A percentile compares a stretch with the other conserved stretches of the same genome.
Conservation (phyloP, 176 grass and related monocot genomes). For the Poa pratensis region DNA sequence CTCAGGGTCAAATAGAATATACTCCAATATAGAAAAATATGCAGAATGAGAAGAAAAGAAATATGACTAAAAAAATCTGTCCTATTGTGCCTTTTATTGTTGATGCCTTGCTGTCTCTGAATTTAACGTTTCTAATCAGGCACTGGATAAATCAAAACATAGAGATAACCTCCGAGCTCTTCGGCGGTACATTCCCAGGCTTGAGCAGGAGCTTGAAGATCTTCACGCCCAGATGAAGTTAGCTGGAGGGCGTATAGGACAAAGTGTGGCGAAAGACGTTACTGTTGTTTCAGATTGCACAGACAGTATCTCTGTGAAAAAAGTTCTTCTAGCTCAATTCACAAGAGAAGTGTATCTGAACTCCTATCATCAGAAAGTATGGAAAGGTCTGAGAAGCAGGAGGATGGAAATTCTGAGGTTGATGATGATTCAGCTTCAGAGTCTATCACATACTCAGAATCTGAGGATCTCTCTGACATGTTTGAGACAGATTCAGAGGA, state of each 20-base stretch:
- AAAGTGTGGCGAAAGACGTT: conserved; percentile 24
- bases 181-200: conserved; percentile 79
- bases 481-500: conserved; percentile 90
- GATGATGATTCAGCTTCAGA: conserved; percentile 59
- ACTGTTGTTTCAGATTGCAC: conserved; percentile 40
- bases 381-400: conserved; percentile 41
- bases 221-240: conserved; percentile 80
- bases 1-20: not conserved
- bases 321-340: conserved; percentile 23
- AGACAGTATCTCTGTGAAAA: conserved; percentile 25
- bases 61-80: not conserved
- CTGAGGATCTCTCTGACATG: conserved; percentile 85
- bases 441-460: conserved; percentile 65
- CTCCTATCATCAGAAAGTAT: conserved; percentile 47
- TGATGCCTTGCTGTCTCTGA: not conserved
- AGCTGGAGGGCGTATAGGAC: conserved; percentile 47
- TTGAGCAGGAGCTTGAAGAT: conserved; percentile 87
- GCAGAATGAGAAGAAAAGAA: conserved; percentile 1
- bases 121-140: conserved; percentile 54
- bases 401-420: conserved; percentile 49
- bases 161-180: conserved; percentile 63
- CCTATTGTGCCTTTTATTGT: not conserved
- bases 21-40: conserved; percentile 8
- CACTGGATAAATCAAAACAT: conserved; percentile 94
- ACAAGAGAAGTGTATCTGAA: conserved; percentile 46